Evolutionary conservation across 208 protist genomes (phyloP), one percentile per base, ranked within the genome.

Genomic region (Trypanosoma congolense): DNA sequence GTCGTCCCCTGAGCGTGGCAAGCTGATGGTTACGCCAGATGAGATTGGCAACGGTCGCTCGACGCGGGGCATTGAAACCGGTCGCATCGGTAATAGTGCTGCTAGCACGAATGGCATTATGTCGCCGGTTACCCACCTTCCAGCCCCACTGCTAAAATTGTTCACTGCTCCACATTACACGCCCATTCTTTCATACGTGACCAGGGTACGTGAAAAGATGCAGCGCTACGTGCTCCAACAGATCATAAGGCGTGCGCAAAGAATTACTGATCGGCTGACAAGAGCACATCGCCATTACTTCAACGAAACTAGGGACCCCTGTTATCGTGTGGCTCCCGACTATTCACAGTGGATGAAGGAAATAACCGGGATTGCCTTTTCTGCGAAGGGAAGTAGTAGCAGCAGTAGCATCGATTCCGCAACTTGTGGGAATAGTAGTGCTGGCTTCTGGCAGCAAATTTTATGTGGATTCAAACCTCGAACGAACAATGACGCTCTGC

Each of bases 161-260:
- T 65, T 87, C 24, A 66, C 68, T 2, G 73, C 69, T 1, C 54
- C 52, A 10, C 75, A 70, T 3, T 87, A 74, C 38, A 68, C 79
- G 0, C 75, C 79, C 6, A 73, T 87, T 24, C 68, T 85, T 43
- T 52, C 68, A 36, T 74, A 74, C 62, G 70, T 78, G 40, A 55
- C 63, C 25, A 40, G 30, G 22, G 35, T 73, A 16, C 77, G 77
- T 16, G 30, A 59, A 10, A 25, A 46, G 25, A 48, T 80, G 33
- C 77, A 85, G 61, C 49, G 46, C 18, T 51, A 60, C 53, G 44
- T 80, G 51, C 62, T 67, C 57, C 60, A 56, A 16, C 55, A 65
- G 52, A 64, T 69, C 30, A 52, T 77, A 41, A 26, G 42, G 0
- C 26, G 61, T 12, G 73, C 72, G 12, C 62, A 74, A 43, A 50